A percentile compares a stretch with the other conserved stretches of the same genome.
Conservation (phyloP, 495 filamentous ascomycete genomes). For the Neurospora africana region DNA sequence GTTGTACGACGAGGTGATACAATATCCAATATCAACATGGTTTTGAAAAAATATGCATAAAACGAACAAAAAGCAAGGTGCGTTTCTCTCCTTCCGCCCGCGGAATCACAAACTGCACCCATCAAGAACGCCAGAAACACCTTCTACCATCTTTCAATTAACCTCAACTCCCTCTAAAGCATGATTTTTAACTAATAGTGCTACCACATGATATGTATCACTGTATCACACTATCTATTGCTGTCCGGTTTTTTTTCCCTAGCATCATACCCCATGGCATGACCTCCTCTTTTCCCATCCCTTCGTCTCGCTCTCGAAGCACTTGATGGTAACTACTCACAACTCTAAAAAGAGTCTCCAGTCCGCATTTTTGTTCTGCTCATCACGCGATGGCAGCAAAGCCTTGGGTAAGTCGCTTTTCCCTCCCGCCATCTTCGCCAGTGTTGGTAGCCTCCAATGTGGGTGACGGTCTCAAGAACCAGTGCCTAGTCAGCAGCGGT, state of each 20-base stretch:
- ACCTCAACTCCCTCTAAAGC: neutral
- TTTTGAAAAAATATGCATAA: neutral
- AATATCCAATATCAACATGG: neutral
- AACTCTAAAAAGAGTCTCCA: neutral
- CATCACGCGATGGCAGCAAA: neutral
- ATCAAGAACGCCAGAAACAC: neutral
- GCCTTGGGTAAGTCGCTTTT: neutral
- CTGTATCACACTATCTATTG: neutral
- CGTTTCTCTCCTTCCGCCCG: neutral
- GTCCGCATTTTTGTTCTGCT: neutral
- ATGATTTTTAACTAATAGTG: neutral
- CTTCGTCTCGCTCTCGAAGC: neutral
- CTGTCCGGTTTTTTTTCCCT: neutral
- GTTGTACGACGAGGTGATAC: neutral
- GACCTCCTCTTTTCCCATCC: neutral
- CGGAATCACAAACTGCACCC: neutral
- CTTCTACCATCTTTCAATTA: neutral
- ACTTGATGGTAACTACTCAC: neutral
- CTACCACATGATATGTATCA: neutral
- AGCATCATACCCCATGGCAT: neutral
- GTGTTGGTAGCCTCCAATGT: neutral
- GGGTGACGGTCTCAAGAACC: neutral
- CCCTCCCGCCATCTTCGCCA: neutral
- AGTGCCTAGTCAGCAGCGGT: neutral
- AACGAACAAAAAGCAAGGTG: neutral